Base-by-base conservation (phyloP, 176 grass and related monocot species). In the Paspalum vaginatum region DNA sequence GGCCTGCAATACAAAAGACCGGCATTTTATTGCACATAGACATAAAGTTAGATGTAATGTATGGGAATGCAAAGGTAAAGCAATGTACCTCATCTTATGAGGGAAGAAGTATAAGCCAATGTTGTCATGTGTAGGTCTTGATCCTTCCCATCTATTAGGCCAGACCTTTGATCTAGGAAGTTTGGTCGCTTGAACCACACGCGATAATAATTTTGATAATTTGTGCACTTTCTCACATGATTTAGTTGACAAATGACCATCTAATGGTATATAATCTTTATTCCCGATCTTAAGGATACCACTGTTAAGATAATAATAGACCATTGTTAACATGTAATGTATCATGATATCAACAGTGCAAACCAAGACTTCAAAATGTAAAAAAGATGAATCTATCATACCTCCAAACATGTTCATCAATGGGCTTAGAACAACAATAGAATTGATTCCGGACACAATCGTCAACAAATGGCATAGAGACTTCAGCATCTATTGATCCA, bases 101-200 rank as follows among this genome's bases (percentile, higher is more conserved):
- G 91, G 75, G 37, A 97, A 90, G 56, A 97, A 94, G 86, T 79
- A 90, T 40, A 97, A 81, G 15, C 87, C 94, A 76, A 92, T 92
- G 43, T 32, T 75, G 12, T 85, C 50, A 82, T 76, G 77, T 22
- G 55, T 87, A 51, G 83, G 85, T 13, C 21, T 61, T 65, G 82
- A 92, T 76, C 25, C 62, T 45, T 88, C 61, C 21, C 87, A 90
- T 27, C 68, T 92, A 87, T 79, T 97, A 76, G 94, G 91, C 89
- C 91, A 94, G 20, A 59, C 82, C 43, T 87, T 64, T 18, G 61
- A 71, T 41, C 83, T 88, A 54, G 71, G 68, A 49, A 90, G 27
- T 24, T 84, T 88, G n/a, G 48, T 58, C 11, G 82, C 38, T 80
- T 74, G 14, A 21, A 97, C 21, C 22, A 92, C 21, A 6, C 74